A percentile compares a stretch with the other conserved stretches of the same genome.
These are phyloP conservation scores for Dendrobium chrysotoxum DNA, from an alignment of 106 monocot genomes.

Conservation along the genomic window DNA sequence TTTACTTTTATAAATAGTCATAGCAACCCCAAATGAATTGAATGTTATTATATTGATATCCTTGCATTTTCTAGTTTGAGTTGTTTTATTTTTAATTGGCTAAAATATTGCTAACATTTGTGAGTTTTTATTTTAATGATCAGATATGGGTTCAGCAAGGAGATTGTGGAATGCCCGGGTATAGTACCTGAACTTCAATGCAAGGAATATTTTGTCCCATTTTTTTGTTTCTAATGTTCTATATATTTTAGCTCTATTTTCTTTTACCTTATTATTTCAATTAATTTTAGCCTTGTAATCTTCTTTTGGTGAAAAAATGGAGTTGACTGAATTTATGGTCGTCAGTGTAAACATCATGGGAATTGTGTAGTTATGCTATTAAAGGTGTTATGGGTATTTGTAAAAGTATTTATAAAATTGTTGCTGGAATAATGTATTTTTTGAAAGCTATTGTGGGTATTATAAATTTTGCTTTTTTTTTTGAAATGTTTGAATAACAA, in stretches of 20 bases:
- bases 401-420: too few relatives aligned
- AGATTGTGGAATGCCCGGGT: conserved; percentile 96
- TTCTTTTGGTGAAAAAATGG: background rate
- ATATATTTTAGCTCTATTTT: background rate
- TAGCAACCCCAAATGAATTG: background rate
- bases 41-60: background rate
- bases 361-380: too few relatives aligned
- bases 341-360: background rate
- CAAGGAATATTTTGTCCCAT: background rate
- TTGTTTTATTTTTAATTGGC: conserved; percentile 1
- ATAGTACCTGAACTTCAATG: conserved; percentile 3
- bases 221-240: background rate
- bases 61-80: background rate
- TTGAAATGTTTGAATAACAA: too few relatives aligned
- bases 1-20: too few relatives aligned
- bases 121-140: conserved; percentile 15
- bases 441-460: too few relatives aligned
- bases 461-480: too few relatives aligned
- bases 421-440: too few relatives aligned
- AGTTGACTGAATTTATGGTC: background rate
- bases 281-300: background rate
- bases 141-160: conserved; percentile 96
- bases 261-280: background rate
- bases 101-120: background rate
- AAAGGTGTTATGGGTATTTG: too few relatives aligned